Conservation (phyloP, 2,329 filamentous ascomycete genomes). For the Cadophora sp. region DNA sequence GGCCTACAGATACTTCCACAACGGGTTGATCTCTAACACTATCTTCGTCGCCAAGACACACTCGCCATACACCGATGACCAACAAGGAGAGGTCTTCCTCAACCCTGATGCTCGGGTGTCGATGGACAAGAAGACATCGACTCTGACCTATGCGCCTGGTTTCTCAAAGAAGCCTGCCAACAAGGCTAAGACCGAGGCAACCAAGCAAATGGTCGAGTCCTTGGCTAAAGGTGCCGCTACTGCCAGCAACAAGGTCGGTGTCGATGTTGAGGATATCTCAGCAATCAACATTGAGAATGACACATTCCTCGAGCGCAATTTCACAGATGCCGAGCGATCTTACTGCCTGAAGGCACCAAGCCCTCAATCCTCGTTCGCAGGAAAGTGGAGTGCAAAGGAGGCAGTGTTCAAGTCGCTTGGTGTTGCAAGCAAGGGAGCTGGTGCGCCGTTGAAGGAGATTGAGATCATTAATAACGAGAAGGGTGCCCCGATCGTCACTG, state of each 20-base stretch:
- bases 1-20: conserved; percentile 98
- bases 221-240: conserved; percentile 70
- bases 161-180: conserved; percentile 66
- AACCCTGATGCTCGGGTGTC: conserved; percentile 91
- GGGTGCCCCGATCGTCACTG: conserved; percentile 83
- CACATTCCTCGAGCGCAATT: conserved; percentile 94
- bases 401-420: conserved; percentile 98
- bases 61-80: conserved; percentile 86
- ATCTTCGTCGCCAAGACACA: conserved; percentile 96
- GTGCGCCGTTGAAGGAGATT: conserved; percentile 91
- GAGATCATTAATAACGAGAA: conserved; percentile 84
- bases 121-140: conserved; percentile 84
- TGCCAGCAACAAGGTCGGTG: conserved; percentile 80
- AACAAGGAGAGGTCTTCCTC: conserved; percentile 87
- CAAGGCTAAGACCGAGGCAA: conserved; percentile 62
- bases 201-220: conserved; percentile 76
- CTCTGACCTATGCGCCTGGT: conserved; percentile 74
- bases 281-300: conserved; percentile 93
- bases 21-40: conserved; percentile 96
- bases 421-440: conserved; percentile 84
- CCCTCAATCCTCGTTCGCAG: conserved; percentile 90
- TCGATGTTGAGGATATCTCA: conserved; percentile 89
- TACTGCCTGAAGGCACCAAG: conserved; percentile 85
- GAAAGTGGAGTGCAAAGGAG: conserved; percentile 97
- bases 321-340: conserved; percentile 80